Conservation (phyloP, 345 rosid genomes). For the Eucalyptus microcorys region DNA sequence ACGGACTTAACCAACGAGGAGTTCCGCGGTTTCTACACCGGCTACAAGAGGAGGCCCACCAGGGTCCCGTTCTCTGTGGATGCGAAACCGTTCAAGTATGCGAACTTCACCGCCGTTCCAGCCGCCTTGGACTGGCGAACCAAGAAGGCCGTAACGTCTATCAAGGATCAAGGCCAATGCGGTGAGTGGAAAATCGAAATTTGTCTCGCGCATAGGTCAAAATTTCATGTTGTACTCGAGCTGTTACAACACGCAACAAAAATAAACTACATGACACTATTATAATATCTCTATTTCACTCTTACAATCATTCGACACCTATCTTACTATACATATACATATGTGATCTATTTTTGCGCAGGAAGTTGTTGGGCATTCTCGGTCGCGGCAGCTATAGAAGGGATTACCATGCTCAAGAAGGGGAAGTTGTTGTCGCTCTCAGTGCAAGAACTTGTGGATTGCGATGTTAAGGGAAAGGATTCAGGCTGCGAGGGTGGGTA, state of each 20-base stretch:
- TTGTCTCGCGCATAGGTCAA: not conserved
- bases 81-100: not conserved
- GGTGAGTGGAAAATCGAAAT: constrained; percentile 7
- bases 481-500: constrained; percentile 22
- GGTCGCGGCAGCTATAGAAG: constrained; percentile 45
- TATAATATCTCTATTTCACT: not conserved
- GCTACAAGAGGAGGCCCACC: not conserved
- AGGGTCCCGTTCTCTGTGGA: not conserved
- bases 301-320: not conserved
- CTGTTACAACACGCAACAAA: not conserved
- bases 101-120: constrained; percentile 5
- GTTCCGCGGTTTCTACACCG: constrained; percentile 7
- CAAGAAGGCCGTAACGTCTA: constrained; percentile 22
- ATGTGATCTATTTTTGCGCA: not conserved
- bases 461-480: constrained; percentile 7
- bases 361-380: constrained; percentile 66
- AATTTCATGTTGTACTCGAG: not conserved
- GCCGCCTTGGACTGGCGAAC: constrained; percentile 21
- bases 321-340: not conserved
- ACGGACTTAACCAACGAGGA: constrained; percentile 21
- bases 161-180: constrained; percentile 33
- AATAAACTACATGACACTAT: not conserved
- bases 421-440: constrained; percentile 40
- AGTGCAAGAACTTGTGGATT: constrained; percentile 46
- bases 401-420: constrained; percentile 18